Conservation (phyloP, 495 filamentous ascomycete genomes). For the Penicillium herquei region DNA sequence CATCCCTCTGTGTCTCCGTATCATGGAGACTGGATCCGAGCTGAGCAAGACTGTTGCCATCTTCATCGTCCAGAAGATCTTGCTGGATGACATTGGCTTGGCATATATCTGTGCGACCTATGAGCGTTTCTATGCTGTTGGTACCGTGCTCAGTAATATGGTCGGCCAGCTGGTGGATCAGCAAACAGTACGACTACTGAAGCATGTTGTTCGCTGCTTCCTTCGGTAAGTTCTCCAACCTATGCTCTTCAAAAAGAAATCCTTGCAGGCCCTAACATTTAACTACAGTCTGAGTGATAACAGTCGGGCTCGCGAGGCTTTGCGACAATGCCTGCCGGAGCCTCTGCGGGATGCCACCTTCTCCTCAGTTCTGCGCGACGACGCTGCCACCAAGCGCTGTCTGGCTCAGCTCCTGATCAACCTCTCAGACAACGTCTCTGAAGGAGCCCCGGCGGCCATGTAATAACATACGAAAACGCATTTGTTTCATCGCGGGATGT, state of each 20-base stretch:
- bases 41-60: constrained; percentile 99
- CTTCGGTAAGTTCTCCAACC: constrained; percentile 65
- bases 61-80: constrained; percentile 99
- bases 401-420: constrained; percentile 96
- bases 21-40: constrained; percentile 99
- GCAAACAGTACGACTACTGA: constrained; percentile 91
- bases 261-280: constrained; percentile 11
- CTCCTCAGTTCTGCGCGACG: constrained; percentile 91
- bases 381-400: constrained; percentile 97
- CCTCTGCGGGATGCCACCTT: constrained; percentile 97
- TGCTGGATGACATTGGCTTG: constrained; percentile 95
- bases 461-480: constrained; percentile 40
- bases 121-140: constrained; percentile 98
- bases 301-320: constrained; percentile 88
- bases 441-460: constrained; percentile 51
- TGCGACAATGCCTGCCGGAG: constrained; percentile 95
- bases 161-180: constrained; percentile 95
- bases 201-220: constrained; percentile 98
- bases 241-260: too few relatives aligned
- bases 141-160: constrained; percentile 98
- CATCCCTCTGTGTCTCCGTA: constrained; percentile 94
- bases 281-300: constrained; percentile 82
- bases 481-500: constrained; percentile 41
- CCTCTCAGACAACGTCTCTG: constrained; percentile 87
- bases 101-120: constrained; percentile 99